Evolutionary conservation across 495 filamentous ascomycete genomes (phyloP), one percentile per base, ranked within the genome.

Genomic region (Neurospora sp.): DNA sequence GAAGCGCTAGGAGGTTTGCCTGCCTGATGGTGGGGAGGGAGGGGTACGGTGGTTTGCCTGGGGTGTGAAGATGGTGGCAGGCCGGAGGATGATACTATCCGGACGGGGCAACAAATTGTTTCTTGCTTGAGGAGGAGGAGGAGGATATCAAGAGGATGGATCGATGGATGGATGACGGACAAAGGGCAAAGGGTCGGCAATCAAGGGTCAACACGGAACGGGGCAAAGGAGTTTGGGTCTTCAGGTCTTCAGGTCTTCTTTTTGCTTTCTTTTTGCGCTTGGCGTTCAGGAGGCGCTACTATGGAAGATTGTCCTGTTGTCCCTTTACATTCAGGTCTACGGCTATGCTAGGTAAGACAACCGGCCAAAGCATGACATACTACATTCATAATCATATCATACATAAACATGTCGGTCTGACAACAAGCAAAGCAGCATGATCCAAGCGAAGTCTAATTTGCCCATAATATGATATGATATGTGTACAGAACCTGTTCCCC

Each of bases 1-100:
- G 35, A 5, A 5, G 35, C 89, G 95, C 77, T 35, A 35, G 35
- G 35, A 5, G 35, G 35, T 35, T 35, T 35, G 31, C 31, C 8
- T n/a, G 6, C 41, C 41, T 44, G 16, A 18, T 31, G 18, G n/a
- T 23, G 23, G 16, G 16, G 5, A 39, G 37, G 48, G 23, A 18
- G 14, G 5, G 37, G 11, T 1, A 20, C 16, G 14, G 35, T 35
- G 37, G 59, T 20, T 54, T 16, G 66, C 11, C 41, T 9, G 5
- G 39, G 12, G 40, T 7, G 4, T 10, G 38, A 12, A 23, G 35
- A 18, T 4, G 5, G 31, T n/a, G 20, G 27, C 12, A 69, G 16
- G 48, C 35, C 39, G 59, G 39, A 70, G n/a, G 40, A 54, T 27
- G 44, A 11, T 48, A 23, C 8, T 46, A 46, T 10, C 44, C n/a